Evolutionary conservation across 805 yeast species (phyloP), one percentile per base, ranked within the genome.

Genomic region (Monosporozyma unispora): DNA sequence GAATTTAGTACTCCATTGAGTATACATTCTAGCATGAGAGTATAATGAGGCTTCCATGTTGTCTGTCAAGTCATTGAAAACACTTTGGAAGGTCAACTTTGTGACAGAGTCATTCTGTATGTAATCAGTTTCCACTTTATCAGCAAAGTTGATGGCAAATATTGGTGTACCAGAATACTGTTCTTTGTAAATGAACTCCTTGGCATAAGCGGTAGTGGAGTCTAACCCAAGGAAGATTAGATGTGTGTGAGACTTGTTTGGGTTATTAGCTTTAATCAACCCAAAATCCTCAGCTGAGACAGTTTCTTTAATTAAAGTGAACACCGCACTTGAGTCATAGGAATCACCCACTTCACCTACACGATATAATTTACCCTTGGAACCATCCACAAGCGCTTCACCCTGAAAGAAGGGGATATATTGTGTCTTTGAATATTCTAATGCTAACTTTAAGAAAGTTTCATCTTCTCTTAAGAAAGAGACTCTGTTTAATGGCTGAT

Each of bases 1-100:
- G 59, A 84, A 85, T 47, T 87, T 79, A 48, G 69, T 65, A 44
- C 86, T 71, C 96, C 97, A 91, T 65, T 90, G 96, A 48, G 89
- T 60, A 61, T 81, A 85, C 81, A 85, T 87, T 51, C 83, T 79
- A 0, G 87, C 91, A 60, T 90, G 93, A 2, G 95, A 82, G 54
- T 79, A 82, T 21, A 88, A 62, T 2, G 87, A 79, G 0, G 88
- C 84, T 47, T 83, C 84, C 14, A 49, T 52, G 44, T 64, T 64
- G 8, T 9, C 12, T 3, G 54, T 39, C 41, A 68, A 43, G 7
- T 55, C 53, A 16, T 39, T 21, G 38, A 61, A 54, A 27, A 56
- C 46, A 31, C 37, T 44, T 22, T 28, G 55, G 35, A 35, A 54
- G 40, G 31, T 29, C 47, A 50, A 19, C 45, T 53, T 46, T 3